Conservation (phyloP, 768 basidiomycete genomes). For the Termitomyces sp. region DNA sequence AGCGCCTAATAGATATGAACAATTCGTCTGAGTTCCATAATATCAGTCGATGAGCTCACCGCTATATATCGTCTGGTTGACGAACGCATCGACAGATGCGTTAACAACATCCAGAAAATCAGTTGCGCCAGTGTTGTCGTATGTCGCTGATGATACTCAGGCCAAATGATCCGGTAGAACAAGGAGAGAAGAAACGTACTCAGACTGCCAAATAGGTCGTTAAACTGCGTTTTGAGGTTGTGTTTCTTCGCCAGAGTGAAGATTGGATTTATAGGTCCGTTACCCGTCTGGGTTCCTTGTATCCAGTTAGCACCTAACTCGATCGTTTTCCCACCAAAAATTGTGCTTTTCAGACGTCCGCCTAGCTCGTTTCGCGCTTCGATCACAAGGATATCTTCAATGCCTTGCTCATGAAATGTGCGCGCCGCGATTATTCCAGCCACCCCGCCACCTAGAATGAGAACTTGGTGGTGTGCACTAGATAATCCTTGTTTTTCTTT, state of each 20-base stretch:
- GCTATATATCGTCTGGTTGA: constrained; percentile 34
- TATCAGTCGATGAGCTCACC: constrained; percentile 25
- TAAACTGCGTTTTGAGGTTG: constrained; percentile 38
- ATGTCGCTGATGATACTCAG: constrained; percentile 36
- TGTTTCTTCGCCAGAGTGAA: constrained; percentile 52
- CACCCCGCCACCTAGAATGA: constrained; percentile 64
- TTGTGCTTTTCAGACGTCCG: constrained; percentile 47
- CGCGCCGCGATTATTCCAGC: constrained; percentile 62
- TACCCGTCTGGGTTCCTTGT: constrained; percentile 39
- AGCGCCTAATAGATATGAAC: constrained; percentile 24
- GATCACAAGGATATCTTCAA: constrained; percentile 51
- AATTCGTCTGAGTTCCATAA: not conserved
- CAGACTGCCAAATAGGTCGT: constrained; percentile 35
- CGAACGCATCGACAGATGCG: constrained; percentile 32
- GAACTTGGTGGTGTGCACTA: constrained; percentile 21
- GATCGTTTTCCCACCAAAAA: constrained; percentile 43
- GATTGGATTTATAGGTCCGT: constrained; percentile 55
- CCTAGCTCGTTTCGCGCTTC: constrained; percentile 57
- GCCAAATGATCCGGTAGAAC: not conserved
- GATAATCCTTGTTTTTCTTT: not conserved
- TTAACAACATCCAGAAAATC: constrained; percentile 44
- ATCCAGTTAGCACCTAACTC: constrained; percentile 63
- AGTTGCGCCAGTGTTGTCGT: constrained; percentile 41
- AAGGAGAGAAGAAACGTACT: constrained; percentile 26
- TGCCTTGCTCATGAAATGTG: constrained; percentile 45